Percentiles rank a stretch among this genome's conserved stretches.
Conservation (phyloP, 169 alveolate genomes). For the Plasmodium reichenowi region DNA sequence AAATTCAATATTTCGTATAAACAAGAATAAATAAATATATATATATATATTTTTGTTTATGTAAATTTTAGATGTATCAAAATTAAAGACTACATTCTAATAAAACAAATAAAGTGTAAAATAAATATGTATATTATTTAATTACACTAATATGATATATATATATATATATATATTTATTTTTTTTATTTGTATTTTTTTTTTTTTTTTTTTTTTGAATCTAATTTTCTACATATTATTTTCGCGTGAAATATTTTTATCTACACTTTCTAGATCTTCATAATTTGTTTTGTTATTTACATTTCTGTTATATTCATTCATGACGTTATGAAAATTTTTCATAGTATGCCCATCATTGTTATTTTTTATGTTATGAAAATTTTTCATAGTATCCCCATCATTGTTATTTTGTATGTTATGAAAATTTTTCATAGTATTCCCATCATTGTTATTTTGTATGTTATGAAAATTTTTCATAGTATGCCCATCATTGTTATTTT, state of each 20-base stretch:
- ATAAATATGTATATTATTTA: background rate
- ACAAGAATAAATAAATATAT: background rate
- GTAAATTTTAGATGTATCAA: background rate
- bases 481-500: background rate
- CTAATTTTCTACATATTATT: constrained; percentile 13
- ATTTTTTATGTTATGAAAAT: background rate
- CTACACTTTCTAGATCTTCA: background rate
- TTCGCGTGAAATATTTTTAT: constrained; percentile 9
- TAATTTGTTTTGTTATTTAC: constrained; percentile 1
- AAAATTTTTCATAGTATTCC: constrained; percentile 7
- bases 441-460: background rate
- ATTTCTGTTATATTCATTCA: constrained; percentile 30
- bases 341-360: constrained; percentile 6
- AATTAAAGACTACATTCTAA: background rate
- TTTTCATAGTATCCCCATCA: constrained; percentile 13
- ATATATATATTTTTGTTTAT: background rate
- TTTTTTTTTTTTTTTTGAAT: constrained; percentile 3
- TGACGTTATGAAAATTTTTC: constrained; percentile 5
- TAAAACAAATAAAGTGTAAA: background rate
- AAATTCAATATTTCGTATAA: too few species aligned
- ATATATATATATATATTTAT: background rate
- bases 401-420: background rate
- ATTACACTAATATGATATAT: background rate
- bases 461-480: constrained; percentile 12
- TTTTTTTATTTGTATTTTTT: background rate